phyloP scores from a whole-genome alignment of 2,329 filamentous ascomycete species.

The Penicillium vulpinum region DNA sequence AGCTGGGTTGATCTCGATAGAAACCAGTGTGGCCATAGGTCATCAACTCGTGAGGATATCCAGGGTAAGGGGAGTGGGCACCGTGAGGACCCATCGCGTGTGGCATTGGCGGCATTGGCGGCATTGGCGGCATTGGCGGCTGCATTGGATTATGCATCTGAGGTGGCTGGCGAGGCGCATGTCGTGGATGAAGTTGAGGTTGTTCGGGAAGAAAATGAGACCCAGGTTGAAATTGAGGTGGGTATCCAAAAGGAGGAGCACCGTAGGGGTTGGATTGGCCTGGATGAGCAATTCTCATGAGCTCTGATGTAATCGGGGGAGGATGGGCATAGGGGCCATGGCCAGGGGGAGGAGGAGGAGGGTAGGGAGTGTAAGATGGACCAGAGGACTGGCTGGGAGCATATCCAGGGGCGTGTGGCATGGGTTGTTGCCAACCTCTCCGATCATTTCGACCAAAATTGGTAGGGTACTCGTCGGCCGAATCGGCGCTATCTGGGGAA shows the following conservation, averaged over 20 bases:
- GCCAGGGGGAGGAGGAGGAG: slow-evolving; percentile 23
- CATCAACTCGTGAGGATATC: slow-evolving; percentile 41
- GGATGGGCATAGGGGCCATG: slow-evolving; percentile 29
- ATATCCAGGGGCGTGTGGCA: slow-evolving; percentile 37
- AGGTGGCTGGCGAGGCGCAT: slow-evolving; percentile 26
- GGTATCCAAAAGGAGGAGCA: slow-evolving; percentile 32
- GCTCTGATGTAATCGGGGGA: slow-evolving; percentile 32
- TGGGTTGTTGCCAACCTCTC: slow-evolving; percentile 33
- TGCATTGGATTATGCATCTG: slow-evolving; percentile 34
- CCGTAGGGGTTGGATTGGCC: slow-evolving; percentile 29
- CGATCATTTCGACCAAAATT: slow-evolving; percentile 46
- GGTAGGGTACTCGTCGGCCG: slow-evolving; percentile 60
- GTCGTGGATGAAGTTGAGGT: slow-evolving; percentile 30
- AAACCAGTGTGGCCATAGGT: slow-evolving; percentile 38
- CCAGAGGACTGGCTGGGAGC: slow-evolving; percentile 43
- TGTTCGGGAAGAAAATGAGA: slow-evolving; percentile 28
- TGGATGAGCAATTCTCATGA: slow-evolving; percentile 33
- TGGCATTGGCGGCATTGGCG: slow-evolving; percentile 20
- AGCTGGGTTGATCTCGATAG: slow-evolving; percentile 26
- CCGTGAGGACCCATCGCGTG: slow-evolving; percentile 28
- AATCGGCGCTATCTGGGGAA: slow-evolving; percentile 64
- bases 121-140: slow-evolving; percentile 21
- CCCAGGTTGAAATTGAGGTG: slow-evolving; percentile 28
- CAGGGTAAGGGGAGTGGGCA: slow-evolving; percentile 30
- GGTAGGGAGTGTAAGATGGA: slow-evolving; percentile 39